Percentiles rank a stretch among this genome's conserved stretches.
Conservation (phyloP, 2,329 filamentous ascomycete genomes). For the Fusarium vanettenii region DNA sequence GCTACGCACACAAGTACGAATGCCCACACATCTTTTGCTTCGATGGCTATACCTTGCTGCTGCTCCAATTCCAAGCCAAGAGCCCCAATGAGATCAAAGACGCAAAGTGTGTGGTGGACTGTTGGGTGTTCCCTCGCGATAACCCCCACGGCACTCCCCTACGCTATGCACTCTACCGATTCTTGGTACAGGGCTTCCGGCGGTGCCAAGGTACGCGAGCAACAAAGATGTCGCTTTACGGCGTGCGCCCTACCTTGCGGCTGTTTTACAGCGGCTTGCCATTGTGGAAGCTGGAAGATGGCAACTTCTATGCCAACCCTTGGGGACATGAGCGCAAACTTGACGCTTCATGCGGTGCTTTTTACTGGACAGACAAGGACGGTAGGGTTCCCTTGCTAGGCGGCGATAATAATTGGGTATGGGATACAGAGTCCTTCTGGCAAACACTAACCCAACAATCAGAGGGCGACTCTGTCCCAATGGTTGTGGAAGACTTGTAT, state of each 20-base stretch:
- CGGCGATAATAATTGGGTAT: neutral
- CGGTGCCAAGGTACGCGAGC: neutral
- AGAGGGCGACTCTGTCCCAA: neutral
- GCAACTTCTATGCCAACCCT: neutral
- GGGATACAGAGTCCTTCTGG: neutral
- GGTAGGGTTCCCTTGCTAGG: neutral
- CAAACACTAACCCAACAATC: neutral
- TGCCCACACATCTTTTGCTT: neutral
- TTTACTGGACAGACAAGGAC: neutral
- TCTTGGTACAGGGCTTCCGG: neutral
- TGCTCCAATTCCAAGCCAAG: neutral
- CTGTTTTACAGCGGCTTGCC: neutral
- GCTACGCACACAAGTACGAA: neutral
- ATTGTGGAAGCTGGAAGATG: neutral
- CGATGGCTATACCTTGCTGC: neutral
- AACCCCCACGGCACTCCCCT: neutral
- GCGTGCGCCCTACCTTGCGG: neutral
- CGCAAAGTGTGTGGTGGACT: neutral
- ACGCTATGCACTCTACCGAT: neutral
- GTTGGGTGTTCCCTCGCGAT: neutral
- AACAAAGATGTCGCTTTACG: neutral
- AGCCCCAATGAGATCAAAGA: neutral
- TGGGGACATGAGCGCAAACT: neutral
- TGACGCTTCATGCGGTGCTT: neutral
- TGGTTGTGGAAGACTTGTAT: neutral